Base-by-base conservation (phyloP, 257 asterid species). In the Solanum sejunctum region DNA sequence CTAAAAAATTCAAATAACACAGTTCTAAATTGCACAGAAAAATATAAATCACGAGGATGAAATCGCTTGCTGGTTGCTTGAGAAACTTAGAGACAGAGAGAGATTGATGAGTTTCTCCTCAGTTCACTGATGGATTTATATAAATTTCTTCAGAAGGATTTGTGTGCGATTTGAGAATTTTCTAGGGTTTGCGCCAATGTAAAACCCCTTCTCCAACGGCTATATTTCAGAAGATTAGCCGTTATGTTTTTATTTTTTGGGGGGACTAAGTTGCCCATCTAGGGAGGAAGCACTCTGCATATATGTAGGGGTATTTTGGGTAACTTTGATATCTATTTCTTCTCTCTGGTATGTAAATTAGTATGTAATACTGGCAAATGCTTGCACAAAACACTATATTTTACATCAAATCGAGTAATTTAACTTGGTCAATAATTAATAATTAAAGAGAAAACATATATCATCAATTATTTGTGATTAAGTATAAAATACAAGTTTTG, bases 141-240 rank as follows among this genome's bases (percentile, higher is more conserved):
- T 41, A 86, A 85, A 56, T 47, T 57, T 16, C 16, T 55, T 52
- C 15, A 21, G 45, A 52, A 54, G 26, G 67, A 4, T 80, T 79
- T 52, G 75, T 64, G 18, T 12, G 61, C 49, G 5, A 7, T 12
- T 8, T 47, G 20, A 21, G 43, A 12, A 61, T 49, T 36, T 36
- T 77, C 11, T 78, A 75, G 82, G 82, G 63, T 17, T 78, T 52
- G 49, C 5, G 5, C 15, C 26, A 18, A 0, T 21, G 18, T 49
- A 20, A 41, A 58, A 20, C 51, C 23, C 73, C 28, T n/a, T 57
- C 85, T 15, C 60, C 64, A 64, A 83, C 80, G 85, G 80, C 80
- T 83, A 45, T 83, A 6, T 83, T 3, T 16, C 18, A 26, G 64
- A 60, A 84, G 72, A 90, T 41, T 86, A 88, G 92, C 91, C 93